These are phyloP conservation scores for Globisporangium perplexum DNA, from an alignment of 352 stramenopile genomes.

Conservation along the genomic window DNA sequence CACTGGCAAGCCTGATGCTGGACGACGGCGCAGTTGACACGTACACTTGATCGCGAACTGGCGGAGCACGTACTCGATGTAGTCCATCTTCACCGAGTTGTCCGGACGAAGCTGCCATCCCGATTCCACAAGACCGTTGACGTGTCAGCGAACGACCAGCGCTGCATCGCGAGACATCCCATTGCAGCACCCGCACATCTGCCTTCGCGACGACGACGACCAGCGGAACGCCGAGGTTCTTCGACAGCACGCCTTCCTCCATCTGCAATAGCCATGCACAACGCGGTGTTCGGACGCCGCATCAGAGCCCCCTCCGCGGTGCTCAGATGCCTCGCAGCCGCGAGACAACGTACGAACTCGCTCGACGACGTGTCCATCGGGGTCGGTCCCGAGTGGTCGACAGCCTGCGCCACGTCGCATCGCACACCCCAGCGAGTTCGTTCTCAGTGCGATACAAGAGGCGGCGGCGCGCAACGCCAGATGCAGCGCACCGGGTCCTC, in stretches of 20 bases:
- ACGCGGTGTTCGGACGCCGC: neutral
- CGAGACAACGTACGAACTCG: conserved; percentile 52
- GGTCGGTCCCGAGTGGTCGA: conserved; percentile 44
- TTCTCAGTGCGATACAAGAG: neutral
- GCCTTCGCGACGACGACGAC: conserved; percentile 71
- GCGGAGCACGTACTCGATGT: conserved; percentile 74
- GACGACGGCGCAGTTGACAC: conserved; percentile 1
- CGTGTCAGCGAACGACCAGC: neutral
- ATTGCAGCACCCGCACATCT: conserved; percentile 34
- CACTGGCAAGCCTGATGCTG: neutral
- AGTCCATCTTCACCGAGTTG: conserved; percentile 84
- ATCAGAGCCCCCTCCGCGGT: neutral
- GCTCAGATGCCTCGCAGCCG: no score
- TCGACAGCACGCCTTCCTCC: conserved; percentile 70
- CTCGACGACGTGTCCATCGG: conserved; percentile 52
- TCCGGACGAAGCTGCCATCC: conserved; percentile 67
- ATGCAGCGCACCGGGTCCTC: conserved; percentile 56
- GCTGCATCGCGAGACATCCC: neutral
- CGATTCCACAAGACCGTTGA: no score
- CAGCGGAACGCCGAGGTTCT: conserved; percentile 74
- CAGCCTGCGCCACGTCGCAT: conserved; percentile 21
- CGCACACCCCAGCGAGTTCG: neutral
- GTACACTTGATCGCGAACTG: conserved; percentile 77
- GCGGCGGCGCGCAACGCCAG: neutral
- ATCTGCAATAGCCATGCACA: conserved; percentile 32